Base-by-base conservation (phyloP, 1,284 basidiomycete species). In the Rhodotorula sp. region DNA sequence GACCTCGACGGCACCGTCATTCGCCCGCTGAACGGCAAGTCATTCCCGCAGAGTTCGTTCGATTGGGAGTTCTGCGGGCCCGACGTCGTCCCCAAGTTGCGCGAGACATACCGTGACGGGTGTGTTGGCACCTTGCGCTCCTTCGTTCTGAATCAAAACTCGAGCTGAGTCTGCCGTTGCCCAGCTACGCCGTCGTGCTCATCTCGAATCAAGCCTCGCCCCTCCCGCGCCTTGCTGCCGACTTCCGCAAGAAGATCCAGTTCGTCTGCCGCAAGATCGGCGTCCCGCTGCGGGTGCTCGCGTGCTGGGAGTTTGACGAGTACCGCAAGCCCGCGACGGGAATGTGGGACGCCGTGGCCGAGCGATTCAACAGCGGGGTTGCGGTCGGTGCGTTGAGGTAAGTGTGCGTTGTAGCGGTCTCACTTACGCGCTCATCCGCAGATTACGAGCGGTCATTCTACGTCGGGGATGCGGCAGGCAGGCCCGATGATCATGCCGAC, bases 391-490 rank as follows among this genome's bases (percentile, higher is more conserved):
- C 46, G 84, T 53, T 13, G 48, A 2, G 36, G 27, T 19, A 8
- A 6, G 29, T 41, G 7, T 25, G 12, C 29, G 15, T 8, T 4
- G 17, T 9, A 6, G 34, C 12, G 12, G 7, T n/a, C 37, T 27
- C 1, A 46, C n/a, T 22, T 48, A 9, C 7, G 21, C 34, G 22
- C 5, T 19, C n/a, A 6, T 27, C n/a, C 25, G 34, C 50, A 93
- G 92, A 95, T 80, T 85, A 87, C 76, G 72, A 80, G 0, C 66
- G 82, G 0, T 90, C 90, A 0, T 90, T 91, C 76, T 95, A 90
- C 78, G 90, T 97, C 3, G 94, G 94, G 8, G 94, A 97, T 78
- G 94, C 93, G 2, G 94, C 94, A 15, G 94, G 94, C 17, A 86
- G 93, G 55, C 81, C 83, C 21, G 32, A 80, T 21, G 70, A 71